Percentiles rank a stretch among this genome's conserved stretches.
These are phyloP conservation scores for Macrocybe gigantea DNA, from an alignment of 768 basidiomycete genomes.

Conservation along the genomic window DNA sequence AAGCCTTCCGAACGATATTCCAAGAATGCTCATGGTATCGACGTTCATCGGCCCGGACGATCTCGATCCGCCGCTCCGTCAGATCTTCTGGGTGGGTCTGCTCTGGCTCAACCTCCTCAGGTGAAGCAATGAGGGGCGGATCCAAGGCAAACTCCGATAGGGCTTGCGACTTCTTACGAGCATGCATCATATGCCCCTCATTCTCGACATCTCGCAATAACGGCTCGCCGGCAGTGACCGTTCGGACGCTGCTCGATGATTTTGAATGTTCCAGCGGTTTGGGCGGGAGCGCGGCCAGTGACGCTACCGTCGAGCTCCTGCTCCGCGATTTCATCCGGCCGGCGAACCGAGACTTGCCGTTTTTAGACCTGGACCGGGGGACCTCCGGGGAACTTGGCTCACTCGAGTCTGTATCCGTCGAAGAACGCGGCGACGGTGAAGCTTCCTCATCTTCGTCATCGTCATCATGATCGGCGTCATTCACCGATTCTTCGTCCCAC, in stretches of 20 bases:
- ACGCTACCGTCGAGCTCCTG: conserved; percentile 64
- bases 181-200: conserved; percentile 11
- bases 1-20: conserved; percentile 43
- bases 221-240: conserved; percentile 56
- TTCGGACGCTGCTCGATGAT: conserved; percentile 66
- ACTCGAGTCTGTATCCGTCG: conserved; percentile 27
- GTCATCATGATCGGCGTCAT: conserved; percentile 23
- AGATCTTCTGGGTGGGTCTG: conserved; percentile 12
- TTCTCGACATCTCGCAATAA: conserved; percentile 24
- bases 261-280: conserved; percentile 35
- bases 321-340: conserved; percentile 39
- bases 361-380: conserved; percentile 19
- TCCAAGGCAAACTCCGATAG: conserved; percentile 23
- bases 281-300: conserved; percentile 35
- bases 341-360: no score
- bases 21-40: conserved; percentile 50
- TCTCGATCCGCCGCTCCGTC: conserved; percentile 35
- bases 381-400: conserved; percentile 25
- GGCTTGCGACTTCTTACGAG: conserved; percentile 23
- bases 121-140: conserved; percentile 3
- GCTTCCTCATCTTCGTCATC: conserved; percentile 43
- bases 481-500: conserved; percentile 38
- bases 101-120: conserved; percentile 8
- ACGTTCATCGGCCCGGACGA: conserved; percentile 44
- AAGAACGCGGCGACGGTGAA: conserved; percentile 63